Conservation (phyloP, 164 flowering plant species). For the Chimonanthus salicifolius region DNA sequence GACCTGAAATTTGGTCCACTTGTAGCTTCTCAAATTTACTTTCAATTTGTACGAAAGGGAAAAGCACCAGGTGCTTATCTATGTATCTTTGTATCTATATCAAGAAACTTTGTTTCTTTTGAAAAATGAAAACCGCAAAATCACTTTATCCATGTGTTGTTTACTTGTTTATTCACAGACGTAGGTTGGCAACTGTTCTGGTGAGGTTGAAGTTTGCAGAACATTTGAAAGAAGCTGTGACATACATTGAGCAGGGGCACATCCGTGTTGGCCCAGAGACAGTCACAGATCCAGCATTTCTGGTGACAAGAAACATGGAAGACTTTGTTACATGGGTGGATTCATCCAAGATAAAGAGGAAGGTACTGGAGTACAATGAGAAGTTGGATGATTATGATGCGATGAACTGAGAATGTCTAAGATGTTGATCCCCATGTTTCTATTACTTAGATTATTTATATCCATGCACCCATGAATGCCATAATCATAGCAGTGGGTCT, state of each 20-base stretch:
- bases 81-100: no score
- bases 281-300: constrained; percentile 89
- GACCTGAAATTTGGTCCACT: no score
- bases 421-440: not conserved
- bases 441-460: not conserved
- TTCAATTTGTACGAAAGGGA: no score
- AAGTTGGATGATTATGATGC: constrained; percentile 83
- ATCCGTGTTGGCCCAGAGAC: constrained; percentile 91
- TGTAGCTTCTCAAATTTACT: no score
- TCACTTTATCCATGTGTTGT: not conserved
- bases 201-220: constrained; percentile 75
- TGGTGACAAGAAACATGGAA: constrained; percentile 91
- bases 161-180: constrained; percentile 32
- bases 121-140: no score
- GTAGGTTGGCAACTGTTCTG: constrained; percentile 64
- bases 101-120: no score
- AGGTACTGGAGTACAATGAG: constrained; percentile 80
- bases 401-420: constrained; percentile 35
- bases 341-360: constrained; percentile 84
- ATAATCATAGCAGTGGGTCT: not conserved
- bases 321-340: constrained; percentile 95
- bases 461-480: not conserved
- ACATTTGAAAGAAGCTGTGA: constrained; percentile 78
- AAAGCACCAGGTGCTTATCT: no score
- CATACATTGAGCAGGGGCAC: constrained; percentile 91